Evolutionary conservation across 352 stramenopile species (phyloP), one percentile per base, ranked within the genome.

Genomic region (Phytophthora sp.): DNA sequence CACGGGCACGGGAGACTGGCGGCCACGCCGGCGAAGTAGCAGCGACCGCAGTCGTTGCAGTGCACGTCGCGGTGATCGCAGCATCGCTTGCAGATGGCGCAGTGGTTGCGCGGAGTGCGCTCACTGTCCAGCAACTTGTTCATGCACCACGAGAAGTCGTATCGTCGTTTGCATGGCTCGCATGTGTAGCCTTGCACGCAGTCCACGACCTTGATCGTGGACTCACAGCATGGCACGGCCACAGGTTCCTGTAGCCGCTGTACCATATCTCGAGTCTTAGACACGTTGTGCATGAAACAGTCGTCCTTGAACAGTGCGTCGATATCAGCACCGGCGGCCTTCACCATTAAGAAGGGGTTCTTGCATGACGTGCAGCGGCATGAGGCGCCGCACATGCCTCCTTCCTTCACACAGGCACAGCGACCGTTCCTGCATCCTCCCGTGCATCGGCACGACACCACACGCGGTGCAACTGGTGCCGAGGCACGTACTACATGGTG

Each of bases 241-340:
- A 94, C 79, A 13, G 63, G 52, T 53, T 94, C 86, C 48, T 92
- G 78, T 38, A 94, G 72, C 13, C 85, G 78, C 54, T 70, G 57
- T 42, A 90, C 81, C 86, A 94, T 94, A 76, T 93, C 83, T 49
- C 86, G 78, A 28, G 82, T 93, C 76, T 92, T 92, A 48, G 78
- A 89, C 43, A 93, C 79, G 51, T 94, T 94, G 72, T 94, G 86
- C 86, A 94, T 94, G 61, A 94, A 94, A 63, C 86, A 94, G 55
- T 76, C 73, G 59, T 94, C 86, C 51, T 89, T 61, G 1, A 91
- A 66, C 42, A 94, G 49, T 13, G 81, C 81, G 27, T 91, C 80
- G 48, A 94, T 91, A 52, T 92, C 77, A 17, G 84, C 84, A 17
- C 86, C 86, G 1, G 83, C 82, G 0, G 78, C 78, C 57, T 92